Evolutionary conservation across 352 stramenopile genomes (phyloP), one percentile per base, ranked within the genome.

Genomic region (Elongisporangium undulatum): DNA sequence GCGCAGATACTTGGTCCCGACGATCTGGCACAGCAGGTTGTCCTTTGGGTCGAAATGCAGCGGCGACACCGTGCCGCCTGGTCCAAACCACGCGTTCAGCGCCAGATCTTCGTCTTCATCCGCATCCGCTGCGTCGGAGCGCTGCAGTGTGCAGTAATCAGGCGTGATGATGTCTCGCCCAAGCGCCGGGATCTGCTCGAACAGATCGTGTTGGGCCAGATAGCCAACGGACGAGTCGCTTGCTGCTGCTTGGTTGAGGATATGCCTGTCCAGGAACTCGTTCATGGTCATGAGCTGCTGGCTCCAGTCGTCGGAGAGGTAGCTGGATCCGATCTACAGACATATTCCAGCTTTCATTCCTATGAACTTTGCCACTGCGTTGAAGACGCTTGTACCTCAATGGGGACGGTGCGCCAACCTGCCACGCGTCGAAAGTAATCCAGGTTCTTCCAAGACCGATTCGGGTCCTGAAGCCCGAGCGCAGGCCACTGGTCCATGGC

Each of bases 1-100:
- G 0, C 86, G 72, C 7, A 97, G 59, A 62, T 95, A 94, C 58
- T 96, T 96, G 45, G 66, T 53, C 0, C 87, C 89, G 4, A 95
- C 75, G 26, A 96, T 85, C 59, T 97, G 90, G 24, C 85, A 94
- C 0, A 97, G 72, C 26, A 97, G 57, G 56, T 97, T 97, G 69
- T 97, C 89, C 62, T 92, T 92, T 9, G 82, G 87, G 49, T 97
- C 90, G 54, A 90, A 94, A 63, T 97, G 90, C 56, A 96, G 64
- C 15, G 90, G 90, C 6, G 89, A 97, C 6, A 95, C 73, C 0
- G 90, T 97, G 16, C 72, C 72, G 3, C 62, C 56, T 0, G 90
- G 90, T 12, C 90, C 90, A 39, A 97, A 94, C 89, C 90, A 97
- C 22, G 85, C 82, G 58, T 97, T 96, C 20, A 91, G 66, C 0